Evolutionary conservation across 2,329 filamentous ascomycete genomes (phyloP).

Genomic region (Canariomyces notabilis): DNA sequence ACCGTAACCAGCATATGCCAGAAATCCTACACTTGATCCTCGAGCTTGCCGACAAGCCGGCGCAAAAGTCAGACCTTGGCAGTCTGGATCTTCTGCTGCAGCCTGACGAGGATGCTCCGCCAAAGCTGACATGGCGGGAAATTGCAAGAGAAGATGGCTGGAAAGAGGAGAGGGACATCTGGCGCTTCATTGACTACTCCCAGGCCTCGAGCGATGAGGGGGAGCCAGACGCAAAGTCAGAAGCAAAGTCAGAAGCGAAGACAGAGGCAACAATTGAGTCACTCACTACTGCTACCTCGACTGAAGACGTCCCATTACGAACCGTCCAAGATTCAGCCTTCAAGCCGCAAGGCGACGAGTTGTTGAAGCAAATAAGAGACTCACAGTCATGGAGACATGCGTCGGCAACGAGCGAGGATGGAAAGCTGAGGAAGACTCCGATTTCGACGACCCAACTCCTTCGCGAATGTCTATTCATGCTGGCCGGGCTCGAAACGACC

Average conservation of each 20-base stretch:
- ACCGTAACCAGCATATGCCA: conserved; percentile 62
- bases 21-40: conserved; percentile 76
- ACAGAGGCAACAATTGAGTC: conserved; percentile 33
- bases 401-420: conserved; percentile 28
- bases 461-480: conserved; percentile 79
- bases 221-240: conserved; percentile 34
- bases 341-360: conserved; percentile 28
- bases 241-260: conserved; percentile 32
- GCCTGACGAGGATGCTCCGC: conserved; percentile 39
- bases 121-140: conserved; percentile 68
- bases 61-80: conserved; percentile 61
- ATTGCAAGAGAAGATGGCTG: conserved; percentile 73
- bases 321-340: conserved; percentile 18
- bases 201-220: conserved; percentile 62
- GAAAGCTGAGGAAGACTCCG: conserved; percentile 35
- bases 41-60: conserved; percentile 74
- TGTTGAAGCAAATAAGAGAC: conserved; percentile 32
- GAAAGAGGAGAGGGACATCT: conserved; percentile 60
- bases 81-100: conserved; percentile 53
- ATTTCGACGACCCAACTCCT: conserved; percentile 69
- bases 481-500: conserved; percentile 70
- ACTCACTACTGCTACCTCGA: conserved; percentile 34
- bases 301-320: conserved; percentile 17
- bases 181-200: conserved; percentile 64
- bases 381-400: conserved; percentile 44